phyloP scores from a whole-genome alignment of 176 grass and related monocot genomes.

The Carex kokanica region DNA sequence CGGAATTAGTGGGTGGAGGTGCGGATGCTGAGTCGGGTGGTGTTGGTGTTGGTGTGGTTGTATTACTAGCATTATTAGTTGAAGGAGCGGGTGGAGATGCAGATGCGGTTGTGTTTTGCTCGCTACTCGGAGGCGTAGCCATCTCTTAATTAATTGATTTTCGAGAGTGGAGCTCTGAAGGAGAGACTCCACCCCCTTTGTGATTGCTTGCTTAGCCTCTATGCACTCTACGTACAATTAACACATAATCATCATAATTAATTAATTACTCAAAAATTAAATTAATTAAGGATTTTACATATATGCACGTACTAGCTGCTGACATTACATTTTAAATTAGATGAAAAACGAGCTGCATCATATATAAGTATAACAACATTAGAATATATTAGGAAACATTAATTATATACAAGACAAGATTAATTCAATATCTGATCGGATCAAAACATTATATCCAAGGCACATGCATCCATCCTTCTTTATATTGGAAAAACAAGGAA shows the following conservation, averaged over 20 bases:
- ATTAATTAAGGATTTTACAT: neutral
- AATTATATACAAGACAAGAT: neutral
- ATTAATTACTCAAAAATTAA: neutral
- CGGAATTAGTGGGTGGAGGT: neutral
- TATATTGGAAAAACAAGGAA: neutral
- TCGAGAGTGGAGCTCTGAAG: slow-evolving; percentile 26
- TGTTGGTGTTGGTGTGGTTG: neutral
- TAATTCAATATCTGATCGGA: too few relatives aligned
- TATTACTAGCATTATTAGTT: neutral
- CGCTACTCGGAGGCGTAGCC: neutral
- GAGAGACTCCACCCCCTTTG: slow-evolving; percentile 26
- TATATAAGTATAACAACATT: neutral
- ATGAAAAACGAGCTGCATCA: neutral
- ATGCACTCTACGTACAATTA: neutral
- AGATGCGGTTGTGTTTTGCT: neutral
- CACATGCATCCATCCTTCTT: neutral
- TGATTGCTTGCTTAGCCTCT: neutral
- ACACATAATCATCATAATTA: neutral
- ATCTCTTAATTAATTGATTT: neutral
- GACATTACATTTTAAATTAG: neutral
- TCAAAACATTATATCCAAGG: too few relatives aligned
- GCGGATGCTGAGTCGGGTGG: neutral
- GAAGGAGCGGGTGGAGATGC: neutral
- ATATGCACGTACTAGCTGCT: neutral
- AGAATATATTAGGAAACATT: neutral